Base-by-base conservation (phyloP, 768 basidiomycete genomes). In the Thelephora ganbajun region DNA sequence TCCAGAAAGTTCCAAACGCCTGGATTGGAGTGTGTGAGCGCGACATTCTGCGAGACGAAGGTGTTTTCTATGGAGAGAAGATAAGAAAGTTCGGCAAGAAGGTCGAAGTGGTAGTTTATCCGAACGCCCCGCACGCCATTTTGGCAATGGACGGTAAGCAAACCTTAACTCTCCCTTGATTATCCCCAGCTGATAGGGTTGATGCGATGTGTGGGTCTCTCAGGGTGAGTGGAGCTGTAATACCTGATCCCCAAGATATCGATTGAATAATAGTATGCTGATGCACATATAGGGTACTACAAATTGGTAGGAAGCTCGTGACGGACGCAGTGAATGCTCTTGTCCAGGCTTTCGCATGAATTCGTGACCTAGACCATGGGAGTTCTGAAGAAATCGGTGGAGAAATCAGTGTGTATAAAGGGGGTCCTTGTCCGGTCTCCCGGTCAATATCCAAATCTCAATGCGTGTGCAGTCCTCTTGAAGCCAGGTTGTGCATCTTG, bases 81-180 rank as follows among this genome's bases (percentile, higher is more conserved):
- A 55, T 85, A 58, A 66, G 54, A 51, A 56, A 61, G 18, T 66
- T 66, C 6, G 81, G 80, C 0, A 71, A 79, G 11, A 60, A 69
- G 18, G 74, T 73, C 9, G 71, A 79, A 41, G 62, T 71, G 0
- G 69, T 69, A 56, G 59, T 77, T 18, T 86, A 85, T 59, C 67
- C 72, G 54, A 72, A 70, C 11, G 79, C 76, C 3, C 83, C 83
- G 23, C 82, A 85, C 64, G 80, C 74, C 1, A 74, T 82, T 37
- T 76, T 85, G 73, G 77, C 76, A 5, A 81, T 84, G 80, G 81
- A 83, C 50, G 79, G 78, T 79, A 51, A 51, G 77, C 60, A 44
- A 2, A 43, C 39, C 47, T 43, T 39, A 33, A 46, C 2, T 23
- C 9, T 42, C 12, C 11, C 11, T 6, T 47, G 58, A 35, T 37